Percentiles rank a stretch among this genome's conserved stretches.
phyloP scores from a whole-genome alignment of 441 rosid species.

The Adansonia rubrostipa region DNA sequence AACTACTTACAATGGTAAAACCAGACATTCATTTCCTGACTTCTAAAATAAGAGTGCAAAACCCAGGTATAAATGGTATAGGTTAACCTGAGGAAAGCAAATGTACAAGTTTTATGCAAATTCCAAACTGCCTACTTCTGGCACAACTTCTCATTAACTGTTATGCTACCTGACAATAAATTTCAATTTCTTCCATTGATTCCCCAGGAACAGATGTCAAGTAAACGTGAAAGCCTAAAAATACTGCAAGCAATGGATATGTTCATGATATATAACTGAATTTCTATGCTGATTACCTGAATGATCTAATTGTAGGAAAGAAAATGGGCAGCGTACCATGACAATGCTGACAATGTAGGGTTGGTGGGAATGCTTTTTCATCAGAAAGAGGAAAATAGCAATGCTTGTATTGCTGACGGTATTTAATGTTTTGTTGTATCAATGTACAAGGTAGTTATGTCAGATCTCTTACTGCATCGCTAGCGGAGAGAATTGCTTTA shows the following conservation, averaged over 20 bases:
- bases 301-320: conserved; percentile 27
- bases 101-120: no score
- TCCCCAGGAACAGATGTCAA: conserved; percentile 15
- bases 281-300: conserved; percentile 27
- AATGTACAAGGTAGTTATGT: conserved; percentile 44
- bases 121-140: background rate
- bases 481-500: conserved; percentile 47
- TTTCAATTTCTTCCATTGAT: conserved; percentile 21
- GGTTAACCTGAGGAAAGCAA: no score
- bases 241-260: conserved; percentile 17
- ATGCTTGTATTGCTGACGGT: conserved; percentile 37
- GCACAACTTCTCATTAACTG: background rate
- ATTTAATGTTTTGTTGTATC: conserved; percentile 30
- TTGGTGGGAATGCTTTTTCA: background rate
- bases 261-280: background rate
- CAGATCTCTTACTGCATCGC: conserved; percentile 46
- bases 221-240: conserved; percentile 13
- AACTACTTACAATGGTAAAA: background rate
- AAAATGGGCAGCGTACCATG: conserved; percentile 19
- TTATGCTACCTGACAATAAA: conserved; percentile 11
- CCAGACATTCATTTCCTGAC: background rate
- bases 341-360: conserved; percentile 17
- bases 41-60: background rate
- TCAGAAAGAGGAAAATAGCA: conserved; percentile 39
- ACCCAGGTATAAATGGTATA: no score